These are phyloP conservation scores for Aspergillus fumigatiaffinis DNA, from an alignment of 2,329 filamentous ascomycete genomes.

Conservation along the genomic window DNA sequence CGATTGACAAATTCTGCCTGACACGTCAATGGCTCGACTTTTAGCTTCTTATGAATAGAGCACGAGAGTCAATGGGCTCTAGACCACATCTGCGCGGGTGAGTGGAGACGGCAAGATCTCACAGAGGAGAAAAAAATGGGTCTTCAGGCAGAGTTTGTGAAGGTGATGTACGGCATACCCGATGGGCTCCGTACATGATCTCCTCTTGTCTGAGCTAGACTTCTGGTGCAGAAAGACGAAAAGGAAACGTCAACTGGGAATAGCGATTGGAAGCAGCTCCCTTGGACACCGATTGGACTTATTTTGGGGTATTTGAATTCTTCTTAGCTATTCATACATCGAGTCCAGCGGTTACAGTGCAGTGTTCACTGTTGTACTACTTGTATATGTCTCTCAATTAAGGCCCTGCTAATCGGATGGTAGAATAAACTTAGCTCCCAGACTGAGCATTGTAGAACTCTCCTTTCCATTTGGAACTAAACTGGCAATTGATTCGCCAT, in stretches of 20 bases:
- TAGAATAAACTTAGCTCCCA: no score
- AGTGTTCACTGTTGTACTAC: background rate
- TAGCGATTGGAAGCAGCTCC: background rate
- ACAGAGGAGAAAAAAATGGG: background rate
- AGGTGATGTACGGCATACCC: background rate
- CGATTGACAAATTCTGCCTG: background rate
- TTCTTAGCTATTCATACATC: background rate
- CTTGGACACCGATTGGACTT: background rate
- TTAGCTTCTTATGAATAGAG: background rate
- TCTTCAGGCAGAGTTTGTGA: background rate
- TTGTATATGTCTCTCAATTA: background rate
- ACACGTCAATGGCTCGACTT: background rate
- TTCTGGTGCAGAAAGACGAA: background rate
- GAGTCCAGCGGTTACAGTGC: background rate
- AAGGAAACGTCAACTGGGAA: background rate
- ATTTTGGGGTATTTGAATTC: background rate
- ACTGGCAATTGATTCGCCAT: background rate
- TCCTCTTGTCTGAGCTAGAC: background rate
- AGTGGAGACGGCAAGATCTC: background rate
- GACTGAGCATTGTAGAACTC: background rate
- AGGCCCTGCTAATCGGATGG: background rate
- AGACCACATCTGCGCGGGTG: background rate
- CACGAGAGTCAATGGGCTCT: background rate
- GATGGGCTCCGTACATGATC: background rate
- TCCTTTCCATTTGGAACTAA: background rate